A percentile compares a stretch with the other conserved stretches of the same genome.
These are phyloP conservation scores for Kalanchoe fedtschenkoi DNA, from an alignment of 164 flowering plant species.

Conservation along the genomic window DNA sequence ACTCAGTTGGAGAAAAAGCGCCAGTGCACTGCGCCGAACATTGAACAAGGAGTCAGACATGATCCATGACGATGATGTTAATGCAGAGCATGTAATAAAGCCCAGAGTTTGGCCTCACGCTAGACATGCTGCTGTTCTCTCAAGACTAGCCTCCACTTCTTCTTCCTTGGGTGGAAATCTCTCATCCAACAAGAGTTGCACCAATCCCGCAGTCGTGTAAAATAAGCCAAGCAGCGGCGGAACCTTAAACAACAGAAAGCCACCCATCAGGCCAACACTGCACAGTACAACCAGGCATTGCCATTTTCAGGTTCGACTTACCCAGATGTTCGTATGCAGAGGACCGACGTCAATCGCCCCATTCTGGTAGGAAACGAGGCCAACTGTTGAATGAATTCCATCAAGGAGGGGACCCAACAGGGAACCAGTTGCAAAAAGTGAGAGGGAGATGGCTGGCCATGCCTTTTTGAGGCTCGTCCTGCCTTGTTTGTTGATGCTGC, in stretches of 20 bases:
- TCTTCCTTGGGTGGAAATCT: slow-evolving; percentile 21
- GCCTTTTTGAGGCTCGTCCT: slow-evolving; percentile 15
- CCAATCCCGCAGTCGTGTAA: slow-evolving; percentile 65
- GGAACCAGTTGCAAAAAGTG: slow-evolving; percentile 69
- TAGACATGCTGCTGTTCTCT: slow-evolving; percentile 40
- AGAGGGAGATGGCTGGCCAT: slow-evolving; percentile 47
- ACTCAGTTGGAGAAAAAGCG: slow-evolving; percentile 60
- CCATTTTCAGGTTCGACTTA: slow-evolving; percentile 6
- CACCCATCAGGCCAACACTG: neutral
- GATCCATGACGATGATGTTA: neutral
- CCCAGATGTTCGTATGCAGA: slow-evolving; percentile 81
- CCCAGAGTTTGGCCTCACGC: slow-evolving; percentile 39
- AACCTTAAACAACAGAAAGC: slow-evolving; percentile 29
- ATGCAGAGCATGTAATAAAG: too few species aligned
- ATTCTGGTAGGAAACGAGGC: slow-evolving; percentile 55
- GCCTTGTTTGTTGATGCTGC: slow-evolving; percentile 26
- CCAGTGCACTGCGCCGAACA: slow-evolving; percentile 40
- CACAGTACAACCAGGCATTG: neutral
- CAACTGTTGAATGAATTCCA: slow-evolving; percentile 76
- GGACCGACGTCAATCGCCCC: slow-evolving; percentile 73
- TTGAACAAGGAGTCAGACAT: neutral
- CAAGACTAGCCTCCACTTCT: slow-evolving; percentile 26
- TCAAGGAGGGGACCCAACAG: slow-evolving; percentile 68
- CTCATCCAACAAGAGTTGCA: slow-evolving; percentile 65
- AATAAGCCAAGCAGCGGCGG: slow-evolving; percentile 78